Conservation (phyloP, 345 rosid species). For the Gossypium turneri region DNA sequence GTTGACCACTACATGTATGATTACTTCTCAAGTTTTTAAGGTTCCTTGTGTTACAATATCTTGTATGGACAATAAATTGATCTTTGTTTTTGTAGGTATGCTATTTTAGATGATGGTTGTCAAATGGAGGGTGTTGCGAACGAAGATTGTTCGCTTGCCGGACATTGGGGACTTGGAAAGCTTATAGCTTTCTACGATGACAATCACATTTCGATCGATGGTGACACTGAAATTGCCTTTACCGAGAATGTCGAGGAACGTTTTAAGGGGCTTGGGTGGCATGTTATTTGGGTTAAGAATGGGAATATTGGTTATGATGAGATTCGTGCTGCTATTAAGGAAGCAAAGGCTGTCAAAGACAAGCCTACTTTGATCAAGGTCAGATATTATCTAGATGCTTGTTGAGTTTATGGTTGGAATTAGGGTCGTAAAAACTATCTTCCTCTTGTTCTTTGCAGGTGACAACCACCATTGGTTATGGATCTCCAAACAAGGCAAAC, state of each 20-base stretch:
- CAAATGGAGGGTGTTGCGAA: slow-evolving; percentile 92
- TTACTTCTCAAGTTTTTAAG: slow-evolving; percentile 11
- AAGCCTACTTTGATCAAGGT: slow-evolving; percentile 93
- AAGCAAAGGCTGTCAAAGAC: slow-evolving; percentile 90
- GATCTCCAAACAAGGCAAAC: slow-evolving; percentile 95
- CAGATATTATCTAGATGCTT: slow-evolving; percentile 5
- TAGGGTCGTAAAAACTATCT: slow-evolving; percentile 3
- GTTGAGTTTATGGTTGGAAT: neutral
- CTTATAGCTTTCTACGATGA: slow-evolving; percentile 55
- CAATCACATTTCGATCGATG: slow-evolving; percentile 95
- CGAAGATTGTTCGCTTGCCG: slow-evolving; percentile 86
- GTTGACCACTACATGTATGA: slow-evolving; percentile 77
- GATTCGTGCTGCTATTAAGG: slow-evolving; percentile 93
- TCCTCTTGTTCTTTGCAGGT: slow-evolving; percentile 34
- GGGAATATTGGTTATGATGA: slow-evolving; percentile 97
- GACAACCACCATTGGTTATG: slow-evolving; percentile 87
- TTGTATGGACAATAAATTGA: neutral
- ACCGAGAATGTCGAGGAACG: slow-evolving; percentile 76
- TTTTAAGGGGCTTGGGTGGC: slow-evolving; percentile 97
- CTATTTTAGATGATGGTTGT: slow-evolving; percentile 89
- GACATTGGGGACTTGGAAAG: slow-evolving; percentile 77
- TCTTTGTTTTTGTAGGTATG: slow-evolving; percentile 42
- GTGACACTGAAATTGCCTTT: slow-evolving; percentile 93
- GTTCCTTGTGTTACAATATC: slow-evolving; percentile 20
- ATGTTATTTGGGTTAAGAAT: slow-evolving; percentile 96